Evolutionary conservation across 768 basidiomycete genomes (phyloP).

Genomic region (Fomitopsis pulvina): DNA sequence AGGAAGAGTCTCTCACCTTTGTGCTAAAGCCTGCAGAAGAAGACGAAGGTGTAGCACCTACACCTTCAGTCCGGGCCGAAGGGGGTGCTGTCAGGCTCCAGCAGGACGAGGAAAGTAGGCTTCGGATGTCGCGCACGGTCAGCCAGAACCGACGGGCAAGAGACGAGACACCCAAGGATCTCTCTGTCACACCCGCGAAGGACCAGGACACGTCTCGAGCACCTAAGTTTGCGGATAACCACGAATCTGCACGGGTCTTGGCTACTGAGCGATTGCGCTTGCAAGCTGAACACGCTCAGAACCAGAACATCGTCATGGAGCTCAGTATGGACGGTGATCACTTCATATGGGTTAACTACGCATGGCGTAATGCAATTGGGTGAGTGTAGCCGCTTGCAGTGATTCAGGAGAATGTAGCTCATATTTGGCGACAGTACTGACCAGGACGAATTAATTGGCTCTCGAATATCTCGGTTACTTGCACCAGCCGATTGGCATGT

Average conservation of each 20-base stretch:
- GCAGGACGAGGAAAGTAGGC: slow-evolving; percentile 45
- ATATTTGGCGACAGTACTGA: slow-evolving; percentile 51
- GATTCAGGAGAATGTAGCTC: not conserved
- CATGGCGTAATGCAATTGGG: slow-evolving; percentile 91
- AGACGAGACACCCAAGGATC: slow-evolving; percentile 51
- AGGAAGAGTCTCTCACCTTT: slow-evolving; percentile 87
- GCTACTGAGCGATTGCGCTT: slow-evolving; percentile 83
- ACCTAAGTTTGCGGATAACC: slow-evolving; percentile 48
- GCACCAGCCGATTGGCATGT: slow-evolving; percentile 74
- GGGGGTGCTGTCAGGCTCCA: slow-evolving; percentile 35
- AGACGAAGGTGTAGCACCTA: slow-evolving; percentile 30
- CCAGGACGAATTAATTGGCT: slow-evolving; percentile 70
- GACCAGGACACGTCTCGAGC: slow-evolving; percentile 14
- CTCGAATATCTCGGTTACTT: slow-evolving; percentile 76
- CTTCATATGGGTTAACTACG: slow-evolving; percentile 93
- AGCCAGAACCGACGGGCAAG: slow-evolving; percentile 49
- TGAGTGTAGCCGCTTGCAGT: slow-evolving; percentile 31
- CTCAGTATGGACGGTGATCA: slow-evolving; percentile 91
- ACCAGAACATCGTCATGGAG: slow-evolving; percentile 94
- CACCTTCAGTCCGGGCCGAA: slow-evolving; percentile 31
- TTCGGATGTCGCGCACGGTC: slow-evolving; percentile 42
- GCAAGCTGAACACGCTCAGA: slow-evolving; percentile 92
- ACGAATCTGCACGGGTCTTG: slow-evolving; percentile 75
- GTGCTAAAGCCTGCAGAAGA: slow-evolving; percentile 88
- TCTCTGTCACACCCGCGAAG: slow-evolving; percentile 23